Percentiles rank a stretch among this genome's conserved stretches.
Conservation (phyloP, 495 filamentous ascomycete species). For the Mytilinidion resinicola region DNA sequence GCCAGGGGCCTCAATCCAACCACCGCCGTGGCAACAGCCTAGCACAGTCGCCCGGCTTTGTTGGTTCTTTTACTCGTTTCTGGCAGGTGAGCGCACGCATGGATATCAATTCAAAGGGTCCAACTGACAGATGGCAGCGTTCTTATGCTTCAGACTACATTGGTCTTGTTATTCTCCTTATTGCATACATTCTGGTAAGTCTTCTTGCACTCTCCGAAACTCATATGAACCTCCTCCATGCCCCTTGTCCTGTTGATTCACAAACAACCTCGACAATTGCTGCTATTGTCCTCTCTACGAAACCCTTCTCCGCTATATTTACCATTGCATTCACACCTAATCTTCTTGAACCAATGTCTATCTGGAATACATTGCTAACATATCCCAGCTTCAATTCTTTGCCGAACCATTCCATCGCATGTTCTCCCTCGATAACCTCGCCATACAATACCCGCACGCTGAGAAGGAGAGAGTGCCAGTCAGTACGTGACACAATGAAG, state of each 20-base stretch:
- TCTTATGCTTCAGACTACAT: slow-evolving; percentile 86
- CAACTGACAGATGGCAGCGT: slow-evolving; percentile 42
- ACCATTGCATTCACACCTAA: background rate
- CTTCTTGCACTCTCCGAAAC: background rate
- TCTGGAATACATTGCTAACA: slow-evolving; percentile 2
- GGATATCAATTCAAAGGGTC: background rate
- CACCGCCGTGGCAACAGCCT: slow-evolving; percentile 13
- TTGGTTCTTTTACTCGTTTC: slow-evolving; percentile 42
- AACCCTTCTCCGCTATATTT: no score
- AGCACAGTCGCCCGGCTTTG: slow-evolving; percentile 11
- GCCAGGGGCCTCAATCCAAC: slow-evolving; percentile 6
- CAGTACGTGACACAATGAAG: slow-evolving; percentile 41
- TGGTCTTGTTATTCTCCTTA: slow-evolving; percentile 62
- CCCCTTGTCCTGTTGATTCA: no score
- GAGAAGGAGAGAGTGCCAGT: slow-evolving; percentile 78
- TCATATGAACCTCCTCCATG: no score
- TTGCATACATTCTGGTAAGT: slow-evolving; percentile 60
- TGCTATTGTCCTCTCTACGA: no score
- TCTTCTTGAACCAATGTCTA: slow-evolving; percentile 16
- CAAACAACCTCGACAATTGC: no score
- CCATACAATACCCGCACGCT: slow-evolving; percentile 82
- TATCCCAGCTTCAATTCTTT: slow-evolving; percentile 58
- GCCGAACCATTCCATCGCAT: slow-evolving; percentile 83
- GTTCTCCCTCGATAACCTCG: slow-evolving; percentile 72
- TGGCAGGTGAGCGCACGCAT: slow-evolving; percentile 36